A percentile compares a stretch with the other conserved stretches of the same genome.
phyloP scores from a whole-genome alignment of 169 alveolate genomes.

The Plasmodium inui region DNA sequence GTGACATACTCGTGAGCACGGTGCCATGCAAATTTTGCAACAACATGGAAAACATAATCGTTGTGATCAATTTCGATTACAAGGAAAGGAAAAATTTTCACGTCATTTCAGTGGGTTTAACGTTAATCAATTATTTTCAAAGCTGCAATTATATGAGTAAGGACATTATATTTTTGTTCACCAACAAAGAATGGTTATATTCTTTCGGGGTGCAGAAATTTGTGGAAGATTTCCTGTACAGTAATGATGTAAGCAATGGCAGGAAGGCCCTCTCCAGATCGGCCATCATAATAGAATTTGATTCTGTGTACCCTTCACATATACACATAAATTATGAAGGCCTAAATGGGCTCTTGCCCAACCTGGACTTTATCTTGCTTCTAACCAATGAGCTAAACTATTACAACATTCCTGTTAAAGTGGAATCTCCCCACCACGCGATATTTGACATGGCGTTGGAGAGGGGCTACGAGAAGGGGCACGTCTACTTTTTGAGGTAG shows the following conservation, averaged over 20 bases:
- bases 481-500: slow-evolving; percentile 62
- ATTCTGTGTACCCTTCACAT: slow-evolving; percentile 64
- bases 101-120: slow-evolving; percentile 45
- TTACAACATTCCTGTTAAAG: slow-evolving; percentile 60
- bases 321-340: slow-evolving; percentile 71
- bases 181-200: slow-evolving; percentile 65
- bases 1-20: slow-evolving; percentile 29
- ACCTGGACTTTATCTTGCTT: slow-evolving; percentile 58
- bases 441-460: slow-evolving; percentile 59
- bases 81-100: slow-evolving; percentile 75
- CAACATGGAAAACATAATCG: slow-evolving; percentile 57
- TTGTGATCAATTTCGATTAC: slow-evolving; percentile 68
- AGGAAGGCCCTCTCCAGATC: slow-evolving; percentile 43
- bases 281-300: slow-evolving; percentile 73
- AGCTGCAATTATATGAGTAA: slow-evolving; percentile 72
- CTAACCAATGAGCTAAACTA: slow-evolving; percentile 34
- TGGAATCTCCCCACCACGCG: slow-evolving; percentile 4
- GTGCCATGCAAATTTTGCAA: slow-evolving; percentile 64
- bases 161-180: slow-evolving; percentile 65
- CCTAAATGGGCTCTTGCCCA: slow-evolving; percentile 68
- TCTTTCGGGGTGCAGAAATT: slow-evolving; percentile 53
- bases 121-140: slow-evolving; percentile 50
- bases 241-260: slow-evolving; percentile 4
- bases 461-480: slow-evolving; percentile 65
- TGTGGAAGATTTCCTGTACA: slow-evolving; percentile 30